Percentiles rank a stretch among this genome's conserved stretches.
Evolutionary conservation across 345 rosid species (phyloP).

Genomic region (Gynandropsis gynandra): DNA sequence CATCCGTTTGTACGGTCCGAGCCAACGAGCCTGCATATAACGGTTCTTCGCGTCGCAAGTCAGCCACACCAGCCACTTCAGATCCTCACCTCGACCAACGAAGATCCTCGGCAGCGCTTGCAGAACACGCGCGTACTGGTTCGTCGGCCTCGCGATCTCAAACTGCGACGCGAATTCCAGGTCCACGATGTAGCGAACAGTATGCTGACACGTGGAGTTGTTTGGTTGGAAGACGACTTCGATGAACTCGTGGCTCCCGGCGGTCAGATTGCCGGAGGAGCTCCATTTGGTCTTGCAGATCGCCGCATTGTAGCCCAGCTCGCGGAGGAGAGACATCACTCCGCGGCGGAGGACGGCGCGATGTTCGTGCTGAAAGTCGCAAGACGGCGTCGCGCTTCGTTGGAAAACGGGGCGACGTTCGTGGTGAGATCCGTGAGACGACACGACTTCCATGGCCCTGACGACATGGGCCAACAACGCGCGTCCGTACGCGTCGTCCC

Average conservation of each 20-base stretch:
- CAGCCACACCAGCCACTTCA: slow-evolving; percentile 47
- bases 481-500: slow-evolving; percentile 40
- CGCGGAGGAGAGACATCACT: slow-evolving; percentile 53
- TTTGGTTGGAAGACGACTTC: slow-evolving; percentile 49
- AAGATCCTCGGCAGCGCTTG: slow-evolving; percentile 50
- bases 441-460: slow-evolving; percentile 40
- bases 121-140: slow-evolving; percentile 37
- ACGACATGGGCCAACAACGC: slow-evolving; percentile 34
- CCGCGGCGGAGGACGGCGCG: slow-evolving; percentile 39
- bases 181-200: slow-evolving; percentile 58
- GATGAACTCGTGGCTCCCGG: slow-evolving; percentile 77
- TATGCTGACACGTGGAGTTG: slow-evolving; percentile 5
- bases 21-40: slow-evolving; percentile 87
- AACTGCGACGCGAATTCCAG: slow-evolving; percentile 67
- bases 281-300: slow-evolving; percentile 83
- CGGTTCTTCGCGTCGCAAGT: slow-evolving; percentile 70
- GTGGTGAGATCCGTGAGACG: slow-evolving; percentile 22
- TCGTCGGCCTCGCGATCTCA: slow-evolving; percentile 83
- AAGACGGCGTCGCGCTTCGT: neutral
- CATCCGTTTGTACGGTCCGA: slow-evolving; percentile 64
- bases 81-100: slow-evolving; percentile 50
- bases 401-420: slow-evolving; percentile 23
- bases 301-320: slow-evolving; percentile 78
- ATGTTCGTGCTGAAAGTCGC: slow-evolving; percentile 5
- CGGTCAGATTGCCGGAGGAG: slow-evolving; percentile 46